Base-by-base conservation (phyloP, 345 rosid genomes). In the Linum tenue region DNA sequence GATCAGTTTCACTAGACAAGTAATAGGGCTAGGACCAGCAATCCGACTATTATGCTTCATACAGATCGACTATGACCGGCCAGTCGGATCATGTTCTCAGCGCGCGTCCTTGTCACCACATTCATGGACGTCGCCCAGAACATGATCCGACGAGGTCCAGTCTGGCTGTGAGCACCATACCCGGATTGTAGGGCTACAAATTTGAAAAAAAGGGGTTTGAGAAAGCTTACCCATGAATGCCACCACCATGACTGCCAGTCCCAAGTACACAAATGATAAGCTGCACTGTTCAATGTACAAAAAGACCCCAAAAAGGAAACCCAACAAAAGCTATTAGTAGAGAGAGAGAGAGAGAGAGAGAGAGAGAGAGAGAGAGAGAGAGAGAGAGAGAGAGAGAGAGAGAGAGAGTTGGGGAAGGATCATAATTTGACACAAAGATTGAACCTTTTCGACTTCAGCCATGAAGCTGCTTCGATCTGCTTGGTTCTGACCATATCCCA, bases 211-310 rank as follows among this genome's bases (percentile, higher is more conserved):
- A 63, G 6, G 43, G 59, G 42, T 41, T 40, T n/a, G 6, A 55
- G 69, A 76, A 76, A 70, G 2, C 7, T 79, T 85, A 91, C 96
- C 97, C 96, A 88, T 79, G 69, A 88, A 91, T 65, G 97, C 91
- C 75, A 82, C 78, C 77, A 73, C 85, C 88, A 88, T 77, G 72
- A 81, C 75, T 63, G 89, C 86, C 67, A 91, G 69, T 71, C 92
- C 97, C 85, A 91, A 76, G 84, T 86, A 91, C 8, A 85, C 89
- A 68, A 88, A 88, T 77, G 81, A 82, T 73, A 83, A 75, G 68
- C 92, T 88, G 85, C 91, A 85, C 97, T 91, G 92, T 82, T 70
- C 55, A 75, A 40, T 62, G 72, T 64, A 42, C 59, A 53, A 55
- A 69, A 69, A 56, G 55, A 22, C n/a, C 36, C 43, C 7, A 35